Evolutionary conservation across 495 filamentous ascomycete species (phyloP).

Genomic region (Aspergillus coremiiformis): DNA sequence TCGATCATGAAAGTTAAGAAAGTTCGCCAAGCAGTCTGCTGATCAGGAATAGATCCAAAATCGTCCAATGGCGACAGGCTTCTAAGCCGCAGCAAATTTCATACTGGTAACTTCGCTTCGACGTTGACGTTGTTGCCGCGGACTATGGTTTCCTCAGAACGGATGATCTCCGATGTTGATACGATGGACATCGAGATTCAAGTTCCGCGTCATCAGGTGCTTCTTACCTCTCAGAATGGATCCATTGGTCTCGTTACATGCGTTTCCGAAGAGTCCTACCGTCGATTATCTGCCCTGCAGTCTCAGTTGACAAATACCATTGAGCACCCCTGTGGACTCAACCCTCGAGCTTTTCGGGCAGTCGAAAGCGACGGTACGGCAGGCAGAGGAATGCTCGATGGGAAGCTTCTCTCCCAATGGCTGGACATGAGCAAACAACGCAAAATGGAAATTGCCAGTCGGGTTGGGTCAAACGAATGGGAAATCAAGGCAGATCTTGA

Average conservation of each 20-base stretch:
- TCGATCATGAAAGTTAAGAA: not conserved
- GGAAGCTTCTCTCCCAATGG: slow-evolving; percentile 54
- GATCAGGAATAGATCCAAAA: slow-evolving; percentile 64
- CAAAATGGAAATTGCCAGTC: slow-evolving; percentile 59
- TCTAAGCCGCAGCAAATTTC: slow-evolving; percentile 79
- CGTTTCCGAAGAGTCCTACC: slow-evolving; percentile 72
- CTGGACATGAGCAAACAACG: slow-evolving; percentile 60
- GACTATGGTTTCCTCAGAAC: slow-evolving; percentile 41
- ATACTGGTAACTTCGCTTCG: slow-evolving; percentile 69
- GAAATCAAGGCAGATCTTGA: slow-evolving; percentile 53
- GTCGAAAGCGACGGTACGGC: slow-evolving; percentile 42
- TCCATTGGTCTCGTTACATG: slow-evolving; percentile 68
- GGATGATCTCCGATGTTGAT: slow-evolving; percentile 25
- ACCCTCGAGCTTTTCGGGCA: slow-evolving; percentile 68
- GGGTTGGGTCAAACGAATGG: slow-evolving; percentile 54
- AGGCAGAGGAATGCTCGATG: slow-evolving; percentile 57
- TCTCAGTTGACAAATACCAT: slow-evolving; percentile 69
- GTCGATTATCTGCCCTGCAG: slow-evolving; percentile 73
- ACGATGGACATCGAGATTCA: slow-evolving; percentile 34
- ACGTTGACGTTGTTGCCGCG: slow-evolving; percentile 70
- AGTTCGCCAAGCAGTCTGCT: not conserved
- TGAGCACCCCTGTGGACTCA: slow-evolving; percentile 69
- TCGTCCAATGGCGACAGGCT: slow-evolving; percentile 82
- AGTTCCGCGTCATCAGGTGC: slow-evolving; percentile 45
- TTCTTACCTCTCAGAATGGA: slow-evolving; percentile 67